Evolutionary conservation across 345 rosid genomes (phyloP).

Genomic region (Fremontodendron californicum): DNA sequence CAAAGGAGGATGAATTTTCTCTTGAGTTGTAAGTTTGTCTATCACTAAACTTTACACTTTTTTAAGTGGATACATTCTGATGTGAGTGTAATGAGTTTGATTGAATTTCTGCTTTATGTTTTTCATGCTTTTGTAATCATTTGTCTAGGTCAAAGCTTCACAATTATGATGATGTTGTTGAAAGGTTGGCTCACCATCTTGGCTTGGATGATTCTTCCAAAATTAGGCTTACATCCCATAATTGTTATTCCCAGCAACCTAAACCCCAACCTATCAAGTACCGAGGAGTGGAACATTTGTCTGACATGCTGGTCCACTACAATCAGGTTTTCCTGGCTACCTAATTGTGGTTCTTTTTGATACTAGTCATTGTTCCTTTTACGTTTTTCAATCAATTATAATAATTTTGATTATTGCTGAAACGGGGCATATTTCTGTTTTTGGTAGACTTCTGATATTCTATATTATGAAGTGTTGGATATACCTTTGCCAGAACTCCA

Average conservation of each 20-base stretch:
- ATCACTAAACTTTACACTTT: background rate
- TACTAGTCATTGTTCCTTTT: conserved; percentile 6
- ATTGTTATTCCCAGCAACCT: conserved; percentile 82
- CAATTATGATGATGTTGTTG: conserved; percentile 72
- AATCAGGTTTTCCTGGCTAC: conserved; percentile 48
- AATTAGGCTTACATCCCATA: conserved; percentile 69
- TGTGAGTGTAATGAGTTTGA: conserved; percentile 12
- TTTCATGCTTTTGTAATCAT: background rate
- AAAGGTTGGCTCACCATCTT: conserved; percentile 54
- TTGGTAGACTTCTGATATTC: conserved; percentile 60
- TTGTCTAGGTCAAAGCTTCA: conserved; percentile 55
- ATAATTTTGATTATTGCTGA: conserved; percentile 8
- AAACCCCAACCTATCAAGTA: conserved; percentile 75
- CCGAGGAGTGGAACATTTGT: conserved; percentile 57
- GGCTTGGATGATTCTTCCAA: conserved; percentile 71
- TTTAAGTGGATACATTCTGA: background rate
- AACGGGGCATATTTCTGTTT: conserved; percentile 4
- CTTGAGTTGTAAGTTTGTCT: conserved; percentile 61
- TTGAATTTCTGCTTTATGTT: conserved; percentile 22
- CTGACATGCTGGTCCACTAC: conserved; percentile 72
- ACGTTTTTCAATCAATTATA: background rate
- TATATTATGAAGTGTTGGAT: conserved; percentile 75
- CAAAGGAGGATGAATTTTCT: conserved; percentile 67
- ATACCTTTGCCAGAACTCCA: conserved; percentile 78
- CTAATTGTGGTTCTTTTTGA: background rate